These are phyloP conservation scores for Marsdenia floribunda DNA, from an alignment of 257 asterid species.

Conservation along the genomic window DNA sequence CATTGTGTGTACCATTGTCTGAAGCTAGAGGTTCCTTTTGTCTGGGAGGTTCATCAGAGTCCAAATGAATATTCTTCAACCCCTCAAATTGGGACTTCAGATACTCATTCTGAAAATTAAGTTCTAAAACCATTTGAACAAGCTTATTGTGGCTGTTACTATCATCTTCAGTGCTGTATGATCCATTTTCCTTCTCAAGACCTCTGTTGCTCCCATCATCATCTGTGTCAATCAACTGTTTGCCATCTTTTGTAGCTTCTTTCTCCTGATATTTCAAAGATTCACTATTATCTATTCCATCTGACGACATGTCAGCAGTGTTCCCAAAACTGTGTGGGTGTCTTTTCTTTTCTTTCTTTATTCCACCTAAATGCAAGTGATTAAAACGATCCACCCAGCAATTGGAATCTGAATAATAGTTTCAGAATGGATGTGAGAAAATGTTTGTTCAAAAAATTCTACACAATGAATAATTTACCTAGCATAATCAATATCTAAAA, in stretches of 20 bases:
- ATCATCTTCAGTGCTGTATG: slow-evolving; percentile 21
- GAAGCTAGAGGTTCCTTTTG: slow-evolving; percentile 26
- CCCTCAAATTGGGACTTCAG: slow-evolving; percentile 72
- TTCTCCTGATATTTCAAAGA: slow-evolving; percentile 32
- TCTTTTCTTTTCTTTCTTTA: not conserved
- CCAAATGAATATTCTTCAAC: slow-evolving; percentile 33
- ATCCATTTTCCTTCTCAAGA: slow-evolving; percentile 44
- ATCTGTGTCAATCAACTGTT: slow-evolving; percentile 33
- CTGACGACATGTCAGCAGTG: slow-evolving; percentile 38
- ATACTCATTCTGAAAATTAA: slow-evolving; percentile 77
- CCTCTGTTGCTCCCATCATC: slow-evolving; percentile 21
- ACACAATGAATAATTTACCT: not conserved
- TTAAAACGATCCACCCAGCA: not conserved
- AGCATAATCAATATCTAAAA: not conserved
- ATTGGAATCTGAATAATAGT: not conserved
- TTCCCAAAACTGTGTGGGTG: slow-evolving; percentile 2
- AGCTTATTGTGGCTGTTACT: slow-evolving; percentile 51
- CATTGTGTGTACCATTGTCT: slow-evolving; percentile 26
- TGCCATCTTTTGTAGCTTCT: slow-evolving; percentile 30
- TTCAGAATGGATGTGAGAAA: not conserved
- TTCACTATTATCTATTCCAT: slow-evolving; percentile 37
- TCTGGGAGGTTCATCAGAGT: slow-evolving; percentile 26
- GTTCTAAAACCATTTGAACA: slow-evolving; percentile 67
- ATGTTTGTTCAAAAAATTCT: not conserved
- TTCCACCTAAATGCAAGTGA: not conserved